Evolutionary conservation across 1,139 yeast species (phyloP).

Genomic region (Magnusiomyces fungicola): DNA sequence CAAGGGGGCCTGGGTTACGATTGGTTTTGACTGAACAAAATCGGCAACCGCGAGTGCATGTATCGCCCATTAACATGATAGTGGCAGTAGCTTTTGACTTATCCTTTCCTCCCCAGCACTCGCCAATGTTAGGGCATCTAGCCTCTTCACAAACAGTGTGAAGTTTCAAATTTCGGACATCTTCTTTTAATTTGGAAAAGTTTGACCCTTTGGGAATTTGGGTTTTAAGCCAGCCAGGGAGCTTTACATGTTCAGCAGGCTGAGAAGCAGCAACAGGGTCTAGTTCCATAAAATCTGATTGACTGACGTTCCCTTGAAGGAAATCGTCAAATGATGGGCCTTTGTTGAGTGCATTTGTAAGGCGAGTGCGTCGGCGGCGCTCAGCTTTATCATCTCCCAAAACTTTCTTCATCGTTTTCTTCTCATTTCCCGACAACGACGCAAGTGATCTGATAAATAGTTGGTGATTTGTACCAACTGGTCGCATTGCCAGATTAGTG

Average conservation of each 20-base stretch:
- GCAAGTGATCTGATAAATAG: background rate
- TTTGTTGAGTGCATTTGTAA: slow-evolving; percentile 63
- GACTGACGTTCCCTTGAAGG: slow-evolving; percentile 66
- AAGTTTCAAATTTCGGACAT: slow-evolving; percentile 77
- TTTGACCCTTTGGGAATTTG: slow-evolving; percentile 91
- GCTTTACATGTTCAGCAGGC: slow-evolving; percentile 58
- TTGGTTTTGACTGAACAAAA: slow-evolving; percentile 95
- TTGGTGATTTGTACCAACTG: too few relatives aligned
- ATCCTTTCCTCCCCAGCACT: slow-evolving; percentile 97
- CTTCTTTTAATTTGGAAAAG: slow-evolving; percentile 72
- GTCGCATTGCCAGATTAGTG: too few relatives aligned
- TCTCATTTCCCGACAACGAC: background rate
- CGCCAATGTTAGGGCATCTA: slow-evolving; percentile 97
- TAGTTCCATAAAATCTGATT: slow-evolving; percentile 38
- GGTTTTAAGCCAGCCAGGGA: slow-evolving; percentile 92
- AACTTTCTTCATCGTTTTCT: background rate
- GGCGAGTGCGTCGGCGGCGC: slow-evolving; percentile 47
- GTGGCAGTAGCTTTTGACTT: slow-evolving; percentile 98
- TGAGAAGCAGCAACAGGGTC: slow-evolving; percentile 35
- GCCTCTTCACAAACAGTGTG: slow-evolving; percentile 99
- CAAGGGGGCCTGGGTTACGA: slow-evolving; percentile 79
- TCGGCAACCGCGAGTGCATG: slow-evolving; percentile 97
- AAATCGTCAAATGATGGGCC: slow-evolving; percentile 97
- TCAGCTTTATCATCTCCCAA: background rate
- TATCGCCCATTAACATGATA: slow-evolving; percentile 95